Evolutionary conservation across 2,329 filamentous ascomycete genomes (phyloP), one percentile per base, ranked within the genome.

Genomic region (Ophioceras dolichostomum): DNA sequence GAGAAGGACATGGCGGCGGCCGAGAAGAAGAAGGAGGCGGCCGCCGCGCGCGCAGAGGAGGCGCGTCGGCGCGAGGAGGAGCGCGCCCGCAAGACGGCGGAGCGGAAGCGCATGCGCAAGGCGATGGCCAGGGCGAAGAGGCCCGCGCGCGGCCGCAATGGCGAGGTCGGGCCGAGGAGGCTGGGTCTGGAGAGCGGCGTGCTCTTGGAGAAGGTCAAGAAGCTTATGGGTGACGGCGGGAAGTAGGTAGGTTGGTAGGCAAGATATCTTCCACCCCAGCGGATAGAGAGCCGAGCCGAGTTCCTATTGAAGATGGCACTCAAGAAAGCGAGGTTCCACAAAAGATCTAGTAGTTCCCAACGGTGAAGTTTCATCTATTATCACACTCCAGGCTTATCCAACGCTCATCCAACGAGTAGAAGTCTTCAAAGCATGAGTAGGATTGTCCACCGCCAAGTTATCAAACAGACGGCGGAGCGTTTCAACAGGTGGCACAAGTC

Each of bases 111-210:
- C 42, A 73, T 79, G 49, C 70, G 76, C 41, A 76, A 72, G 47
- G 76, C 79, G 44, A 74, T 85, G 56, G 79, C 82, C 45, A 81
- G 79, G 55, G 85, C 88, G 36, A 67, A 79, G 32, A 69, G 68
- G 47, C 68, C 69, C 1, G 79, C 81, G 47, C 65, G 64, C 26
- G 17, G 18, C 75, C 74, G 10, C 75, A 79, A 26, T 76, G 81
- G 55, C 77, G 76, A 20, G 60, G 50, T 44, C 56, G 84, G 84
- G 10, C 79, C 83, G 61, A 73, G 81, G 56, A 88, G 85, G 61
- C 57, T 94, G 34, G 87, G 87, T 2, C 70, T 84, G 42, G 86
- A 94, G 65, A 88, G 86, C 49, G 71, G 70, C 24, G 68, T 89
- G 27, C 49, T 94, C 48, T 61, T 94, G 39, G 81, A 86, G 50